A percentile compares a stretch with the other conserved stretches of the same genome.
These are phyloP conservation scores for Lepidium aucheri DNA, from an alignment of 345 rosid genomes.

Conservation along the genomic window DNA sequence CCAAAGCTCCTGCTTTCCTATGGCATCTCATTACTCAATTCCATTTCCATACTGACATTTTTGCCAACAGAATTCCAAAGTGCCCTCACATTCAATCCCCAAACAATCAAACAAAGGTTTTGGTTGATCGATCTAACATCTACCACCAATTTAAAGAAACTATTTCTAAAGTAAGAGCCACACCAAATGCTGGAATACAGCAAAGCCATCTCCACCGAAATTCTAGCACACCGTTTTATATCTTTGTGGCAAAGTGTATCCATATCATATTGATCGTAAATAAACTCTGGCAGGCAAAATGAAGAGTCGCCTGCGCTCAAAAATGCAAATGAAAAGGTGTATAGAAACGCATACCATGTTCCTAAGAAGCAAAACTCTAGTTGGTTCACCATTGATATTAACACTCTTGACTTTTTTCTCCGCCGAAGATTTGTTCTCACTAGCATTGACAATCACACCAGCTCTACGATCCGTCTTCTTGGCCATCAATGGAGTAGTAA, in stretches of 20 bases:
- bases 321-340: background rate
- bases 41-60: background rate
- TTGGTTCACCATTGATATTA: slow-evolving; percentile 71
- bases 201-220: background rate
- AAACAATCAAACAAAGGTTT: background rate
- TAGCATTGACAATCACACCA: slow-evolving; percentile 94
- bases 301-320: background rate
- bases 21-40: background rate
- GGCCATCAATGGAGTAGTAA: slow-evolving; percentile 94
- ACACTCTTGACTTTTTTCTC: slow-evolving; percentile 96
- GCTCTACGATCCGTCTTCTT: slow-evolving; percentile 97
- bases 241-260: background rate
- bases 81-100: background rate
- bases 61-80: background rate
- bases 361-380: slow-evolving; percentile 75
- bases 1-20: background rate
- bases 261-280: background rate
- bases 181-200: background rate
- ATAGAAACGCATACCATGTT: slow-evolving; percentile 59
- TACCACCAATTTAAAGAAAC: background rate
- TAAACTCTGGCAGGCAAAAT: background rate
- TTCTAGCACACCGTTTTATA: slow-evolving; percentile 1
- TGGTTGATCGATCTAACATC: background rate
- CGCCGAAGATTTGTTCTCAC: slow-evolving; percentile 49
- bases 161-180: background rate